Percentiles rank a stretch among this genome's conserved stretches.
Evolutionary conservation across 495 filamentous ascomycete species (phyloP).

Genomic region (Aspergillus incahuasiensis): DNA sequence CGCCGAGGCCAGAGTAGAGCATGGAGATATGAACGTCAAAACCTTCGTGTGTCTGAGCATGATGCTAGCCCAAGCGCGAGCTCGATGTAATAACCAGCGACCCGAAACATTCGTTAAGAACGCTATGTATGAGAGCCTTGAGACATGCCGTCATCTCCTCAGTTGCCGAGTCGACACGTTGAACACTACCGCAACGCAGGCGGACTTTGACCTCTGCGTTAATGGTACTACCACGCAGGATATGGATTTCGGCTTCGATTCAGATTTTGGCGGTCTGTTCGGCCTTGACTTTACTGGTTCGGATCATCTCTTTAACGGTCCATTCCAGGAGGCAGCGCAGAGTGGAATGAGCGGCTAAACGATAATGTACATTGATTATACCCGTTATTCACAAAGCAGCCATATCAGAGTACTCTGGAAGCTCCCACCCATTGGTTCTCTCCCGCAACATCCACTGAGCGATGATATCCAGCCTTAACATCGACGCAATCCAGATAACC

Average conservation of each 20-base stretch:
- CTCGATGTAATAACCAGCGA: conserved; percentile 22
- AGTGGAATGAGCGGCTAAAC: no score
- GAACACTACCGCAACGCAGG: not conserved
- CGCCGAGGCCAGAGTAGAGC: conserved; percentile 33
- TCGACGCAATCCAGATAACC: conserved; percentile 26
- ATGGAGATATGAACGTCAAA: conserved; percentile 51
- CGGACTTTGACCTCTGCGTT: not conserved
- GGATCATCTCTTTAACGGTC: not conserved
- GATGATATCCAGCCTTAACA: conserved; percentile 31
- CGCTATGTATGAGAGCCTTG: conserved; percentile 25
- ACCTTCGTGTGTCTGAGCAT: conserved; percentile 42
- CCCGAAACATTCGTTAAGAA: conserved; percentile 20
- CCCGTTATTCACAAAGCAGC: not conserved
- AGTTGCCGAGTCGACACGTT: not conserved
- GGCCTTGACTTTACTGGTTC: not conserved
- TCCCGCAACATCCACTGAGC: conserved; percentile 29
- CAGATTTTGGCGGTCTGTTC: not conserved
- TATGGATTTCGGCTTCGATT: not conserved
- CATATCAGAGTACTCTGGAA: conserved; percentile 36
- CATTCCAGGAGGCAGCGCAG: not conserved
- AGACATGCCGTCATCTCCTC: conserved; percentile 25
- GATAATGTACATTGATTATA: no score
- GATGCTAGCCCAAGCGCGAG: conserved; percentile 37
- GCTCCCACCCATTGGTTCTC: conserved; percentile 34
- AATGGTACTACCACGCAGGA: not conserved